These are phyloP conservation scores for Cicer bijugum DNA, from an alignment of 306 rosid genomes.

Conservation along the genomic window DNA sequence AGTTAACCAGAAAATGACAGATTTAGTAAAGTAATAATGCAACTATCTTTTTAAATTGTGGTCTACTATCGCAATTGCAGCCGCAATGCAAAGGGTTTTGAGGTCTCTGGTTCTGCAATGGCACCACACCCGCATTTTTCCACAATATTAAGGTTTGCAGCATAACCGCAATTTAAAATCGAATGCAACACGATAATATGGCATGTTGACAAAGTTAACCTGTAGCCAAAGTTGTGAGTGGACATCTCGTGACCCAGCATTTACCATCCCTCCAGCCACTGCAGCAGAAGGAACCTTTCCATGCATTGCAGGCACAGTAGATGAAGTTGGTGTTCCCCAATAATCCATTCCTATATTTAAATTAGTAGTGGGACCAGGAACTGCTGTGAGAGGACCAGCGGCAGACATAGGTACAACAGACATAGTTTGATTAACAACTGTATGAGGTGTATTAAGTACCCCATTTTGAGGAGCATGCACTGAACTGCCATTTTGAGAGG, in stretches of 20 bases:
- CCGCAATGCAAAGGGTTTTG: too few species aligned
- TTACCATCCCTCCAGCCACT: slow-evolving; percentile 75
- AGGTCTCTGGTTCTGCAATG: too few species aligned
- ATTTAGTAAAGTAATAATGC: slow-evolving; percentile 33
- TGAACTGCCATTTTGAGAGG: slow-evolving; percentile 81
- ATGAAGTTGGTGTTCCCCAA: slow-evolving; percentile 85
- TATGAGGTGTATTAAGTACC: slow-evolving; percentile 65
- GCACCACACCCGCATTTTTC: too few species aligned
- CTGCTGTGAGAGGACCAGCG: slow-evolving; percentile 71
- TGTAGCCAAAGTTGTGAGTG: slow-evolving; percentile 92
- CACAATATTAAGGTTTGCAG: too few species aligned
- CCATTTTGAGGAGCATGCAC: slow-evolving; percentile 80
- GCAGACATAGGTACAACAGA: slow-evolving; percentile 67
- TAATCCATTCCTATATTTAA: slow-evolving; percentile 98
- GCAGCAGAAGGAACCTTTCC: slow-evolving; percentile 91
- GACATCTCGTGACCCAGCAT: slow-evolving; percentile 84
- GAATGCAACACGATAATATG: slow-evolving; percentile 27
- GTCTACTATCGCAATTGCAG: too few species aligned
- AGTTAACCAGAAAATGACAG: slow-evolving; percentile 25
- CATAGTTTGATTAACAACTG: slow-evolving; percentile 74
- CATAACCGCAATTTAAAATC: too few species aligned
- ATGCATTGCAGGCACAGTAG: slow-evolving; percentile 65
- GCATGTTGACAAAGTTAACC: slow-evolving; percentile 52
- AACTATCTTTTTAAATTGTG: background rate
- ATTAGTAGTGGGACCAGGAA: slow-evolving; percentile 91